Evolutionary conservation across 2,329 filamentous ascomycete species (phyloP), one percentile per base, ranked within the genome.

Genomic region (Periconia macrospinosa): DNA sequence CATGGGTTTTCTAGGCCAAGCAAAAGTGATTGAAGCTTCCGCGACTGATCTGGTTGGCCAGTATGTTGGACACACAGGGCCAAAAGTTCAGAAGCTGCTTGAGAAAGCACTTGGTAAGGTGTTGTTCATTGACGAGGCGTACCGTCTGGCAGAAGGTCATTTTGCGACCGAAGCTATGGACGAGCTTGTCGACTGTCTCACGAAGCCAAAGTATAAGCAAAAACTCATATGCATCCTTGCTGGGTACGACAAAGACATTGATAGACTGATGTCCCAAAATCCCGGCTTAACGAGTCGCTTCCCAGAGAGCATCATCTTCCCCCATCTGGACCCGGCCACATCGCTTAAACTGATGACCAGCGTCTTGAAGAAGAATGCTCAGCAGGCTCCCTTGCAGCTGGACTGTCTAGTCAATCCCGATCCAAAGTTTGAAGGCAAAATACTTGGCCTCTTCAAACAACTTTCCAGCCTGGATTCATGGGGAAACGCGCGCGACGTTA

Each of bases 81-180:
- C 86, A 0, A 89, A 89, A 56, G 85, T 87, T 0, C 78, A 80
- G 9, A 76, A 82, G 30, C 70, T 82, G 0, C 71, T 91, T 0
- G 85, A 90, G 49, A 82, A 78, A 37, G 83, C 83, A 0, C 76
- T 90, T 0, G 88, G 89, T 0, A 83, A 81, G 19, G 84, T 91
- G 0, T 76, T 92, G 0, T 86, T 91, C 55, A 81, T 92, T 8
- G 88, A 91, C 52, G 87, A 91, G 65, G 88, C 88, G 0, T 91
- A 91, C 58, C 80, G 87, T 0, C 79, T 91, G 1, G 78, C 74
- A 0, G 80, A 83, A 1, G 83, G 83, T 0, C 62, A 65, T 0
- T 91, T 84, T 59, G 85, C 83, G 0, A 80, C 81, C 43, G 81
- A 83, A 60, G 80, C 81, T 0, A 77, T 81, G 64, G 77, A 82